Base-by-base conservation (phyloP, 1,284 basidiomycete species). In the Papiliotrema laurentii region DNA sequence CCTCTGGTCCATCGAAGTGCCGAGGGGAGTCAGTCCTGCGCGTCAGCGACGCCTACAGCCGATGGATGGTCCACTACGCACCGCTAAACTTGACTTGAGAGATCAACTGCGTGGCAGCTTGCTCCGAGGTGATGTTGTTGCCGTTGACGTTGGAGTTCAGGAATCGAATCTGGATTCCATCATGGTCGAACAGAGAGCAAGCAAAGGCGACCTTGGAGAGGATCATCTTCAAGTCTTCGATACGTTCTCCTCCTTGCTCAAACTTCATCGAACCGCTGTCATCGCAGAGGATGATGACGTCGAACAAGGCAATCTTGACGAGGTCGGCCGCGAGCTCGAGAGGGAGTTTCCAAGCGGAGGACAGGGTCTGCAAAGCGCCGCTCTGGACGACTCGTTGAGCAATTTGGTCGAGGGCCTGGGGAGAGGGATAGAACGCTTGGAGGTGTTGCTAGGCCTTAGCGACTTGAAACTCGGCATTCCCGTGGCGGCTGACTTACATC, bases 111-210 rank as follows among this genome's bases (percentile, higher is more conserved):
- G 63, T 52, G 10, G 74, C 76, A 25, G 63, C 64, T 30, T 62
- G 58, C 55, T 77, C 76, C 26, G 56, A 66, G 47, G 64, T 70
- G 60, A 77, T 72, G 58, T 71, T 66, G 66, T 76, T 71, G 35
- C 75, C 76, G 49, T 76, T 68, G 24, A 70, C 52, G 33, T 62
- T 60, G 33, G 68, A 73, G 64, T 77, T 76, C 65, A 77, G 73
- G 72, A 78, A 76, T 50, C 74, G 65, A 42, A 75, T 66, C 57
- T 68, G 63, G 54, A 77, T 75, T 40, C 76, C 76, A 51, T 77
- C 76, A 16, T 66, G 60, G 55, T 77, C 76, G 54, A 76, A 76
- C 10, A 77, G 57, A 2, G 69, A 60, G 5, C 72, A 68, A 16
- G 73, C 75, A 34, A 61, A 70, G 10, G 75, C 72, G 38, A 76